Evolutionary conservation across 306 rosid species (phyloP).

Genomic region (Citrullus mucosospermus): DNA sequence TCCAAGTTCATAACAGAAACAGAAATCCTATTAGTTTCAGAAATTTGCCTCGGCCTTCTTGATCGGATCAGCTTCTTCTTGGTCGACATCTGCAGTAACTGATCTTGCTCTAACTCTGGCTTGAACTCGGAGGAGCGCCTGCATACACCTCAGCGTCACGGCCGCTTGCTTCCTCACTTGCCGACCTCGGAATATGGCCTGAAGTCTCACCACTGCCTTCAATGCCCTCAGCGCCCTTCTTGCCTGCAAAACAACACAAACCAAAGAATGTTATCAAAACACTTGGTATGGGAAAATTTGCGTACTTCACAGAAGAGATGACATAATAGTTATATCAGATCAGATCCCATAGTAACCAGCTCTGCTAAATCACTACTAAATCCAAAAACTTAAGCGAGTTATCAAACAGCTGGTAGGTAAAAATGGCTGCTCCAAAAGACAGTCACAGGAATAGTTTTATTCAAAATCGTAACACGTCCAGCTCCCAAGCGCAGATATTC

Average conservation of each 20-base stretch:
- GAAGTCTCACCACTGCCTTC: conserved; percentile 81
- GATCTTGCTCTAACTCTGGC: conserved; percentile 43
- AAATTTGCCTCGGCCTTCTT: conserved; percentile 54
- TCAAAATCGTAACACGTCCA: not conserved
- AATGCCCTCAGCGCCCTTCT: conserved; percentile 73
- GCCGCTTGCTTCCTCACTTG: conserved; percentile 85
- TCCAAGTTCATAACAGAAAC: not conserved
- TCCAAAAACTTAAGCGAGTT: not conserved
- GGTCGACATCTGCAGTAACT: conserved; percentile 26
- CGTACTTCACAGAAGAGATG: not conserved
- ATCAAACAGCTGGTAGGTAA: not conserved
- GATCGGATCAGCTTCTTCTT: conserved; percentile 36
- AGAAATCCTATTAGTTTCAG: not conserved
- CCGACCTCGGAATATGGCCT: conserved; percentile 80
- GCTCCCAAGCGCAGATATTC: not conserved
- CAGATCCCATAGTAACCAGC: not conserved
- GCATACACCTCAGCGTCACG: conserved; percentile 84
- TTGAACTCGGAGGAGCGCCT: conserved; percentile 85
- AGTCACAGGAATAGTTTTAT: not conserved
- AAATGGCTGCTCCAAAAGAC: not conserved
- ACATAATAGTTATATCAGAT: not conserved
- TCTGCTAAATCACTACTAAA: not conserved
- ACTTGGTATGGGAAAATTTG: not conserved
- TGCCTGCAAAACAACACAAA: conserved; percentile 33
- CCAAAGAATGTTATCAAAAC: not conserved